Base-by-base conservation (phyloP, 805 yeast species). In the Wickerhamiella siamensis region DNA sequence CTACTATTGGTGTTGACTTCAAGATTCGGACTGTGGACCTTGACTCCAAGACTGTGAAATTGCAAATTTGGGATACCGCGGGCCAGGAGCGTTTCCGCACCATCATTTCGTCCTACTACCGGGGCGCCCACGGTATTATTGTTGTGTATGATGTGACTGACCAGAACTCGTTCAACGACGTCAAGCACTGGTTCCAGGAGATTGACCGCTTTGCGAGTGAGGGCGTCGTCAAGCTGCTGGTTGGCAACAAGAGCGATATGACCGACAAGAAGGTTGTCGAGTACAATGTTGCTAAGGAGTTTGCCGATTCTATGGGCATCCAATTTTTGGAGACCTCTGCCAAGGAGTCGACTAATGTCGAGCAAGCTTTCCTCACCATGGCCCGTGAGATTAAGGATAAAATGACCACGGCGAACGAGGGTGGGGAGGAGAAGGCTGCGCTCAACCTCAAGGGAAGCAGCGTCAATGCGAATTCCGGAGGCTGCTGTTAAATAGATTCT, bases 1-100 rank as follows among this genome's bases (percentile, higher is more conserved):
- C 95, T 43, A 91, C 98, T 36, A 91, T 91, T 60, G 98, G 98
- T 44, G 97, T 91, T 41, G 98, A 91, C 62, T 91, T 91, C 71
- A 75, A 75, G 60, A 66, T 66, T 55, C 64, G 70, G 44, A 66
- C 70, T 21, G 62, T 65, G 41, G 97, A 91, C 60, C 71, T 91
- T 47, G 96, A 91, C 55, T 97, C 97, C 51, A 91, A 91, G 70
- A 83, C 94, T 42, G 91, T 91, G 61, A 91, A 91, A 67, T 74
- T 91, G 59, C 98, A 91, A 68, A 88, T 91, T 59, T 91, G 98
- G 98, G 98, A 91, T 61, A 91, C 98, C 43, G 98, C 97, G 10
- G 98, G 98, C 37, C 98, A 91, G 69, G 98, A 91, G 64, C 72
- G 98, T 55, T 91, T 91, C 69, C 79, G 97, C 66, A 91, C 98